Conservation (phyloP, 1,284 basidiomycete species). For the Polyporus tsugae region DNA sequence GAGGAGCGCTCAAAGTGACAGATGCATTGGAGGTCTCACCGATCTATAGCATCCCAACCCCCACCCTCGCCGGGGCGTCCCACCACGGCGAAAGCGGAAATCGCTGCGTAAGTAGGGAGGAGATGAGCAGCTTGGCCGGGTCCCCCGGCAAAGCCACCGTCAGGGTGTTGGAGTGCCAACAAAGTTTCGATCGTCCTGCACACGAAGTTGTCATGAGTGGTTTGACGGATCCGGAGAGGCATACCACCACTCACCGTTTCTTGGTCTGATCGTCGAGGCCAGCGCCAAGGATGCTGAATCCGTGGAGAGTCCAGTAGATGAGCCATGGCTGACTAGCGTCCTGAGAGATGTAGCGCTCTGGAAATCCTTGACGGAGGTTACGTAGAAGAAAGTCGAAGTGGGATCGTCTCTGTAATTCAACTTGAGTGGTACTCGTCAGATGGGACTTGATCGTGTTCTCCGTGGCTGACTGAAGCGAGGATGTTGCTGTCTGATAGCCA, state of each 20-base stretch:
- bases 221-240: neutral
- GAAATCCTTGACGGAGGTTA: slow-evolving; percentile 80
- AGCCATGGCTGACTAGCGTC: slow-evolving; percentile 96
- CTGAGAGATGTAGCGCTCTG: slow-evolving; percentile 78
- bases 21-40: slow-evolving; percentile 52
- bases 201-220: neutral
- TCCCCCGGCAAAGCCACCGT: slow-evolving; percentile 93
- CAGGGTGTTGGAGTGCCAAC: slow-evolving; percentile 78
- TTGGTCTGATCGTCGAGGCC: slow-evolving; percentile 79
- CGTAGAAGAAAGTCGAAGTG: slow-evolving; percentile 78
- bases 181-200: slow-evolving; percentile 80
- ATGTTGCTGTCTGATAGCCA: slow-evolving; percentile 69
- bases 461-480: slow-evolving; percentile 69
- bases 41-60: slow-evolving; percentile 86
- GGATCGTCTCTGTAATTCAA: slow-evolving; percentile 58
- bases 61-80: slow-evolving; percentile 78
- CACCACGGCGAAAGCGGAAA: slow-evolving; percentile 86
- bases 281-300: slow-evolving; percentile 80
- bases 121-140: slow-evolving; percentile 91
- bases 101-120: slow-evolving; percentile 90
- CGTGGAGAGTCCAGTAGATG: slow-evolving; percentile 90
- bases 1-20: neutral
- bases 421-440: slow-evolving; percentile 31
- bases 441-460: slow-evolving; percentile 65
- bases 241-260: slow-evolving; percentile 59